Conservation (phyloP, 1,139 yeast genomes). For the Saccharomyces hybrid region DNA sequence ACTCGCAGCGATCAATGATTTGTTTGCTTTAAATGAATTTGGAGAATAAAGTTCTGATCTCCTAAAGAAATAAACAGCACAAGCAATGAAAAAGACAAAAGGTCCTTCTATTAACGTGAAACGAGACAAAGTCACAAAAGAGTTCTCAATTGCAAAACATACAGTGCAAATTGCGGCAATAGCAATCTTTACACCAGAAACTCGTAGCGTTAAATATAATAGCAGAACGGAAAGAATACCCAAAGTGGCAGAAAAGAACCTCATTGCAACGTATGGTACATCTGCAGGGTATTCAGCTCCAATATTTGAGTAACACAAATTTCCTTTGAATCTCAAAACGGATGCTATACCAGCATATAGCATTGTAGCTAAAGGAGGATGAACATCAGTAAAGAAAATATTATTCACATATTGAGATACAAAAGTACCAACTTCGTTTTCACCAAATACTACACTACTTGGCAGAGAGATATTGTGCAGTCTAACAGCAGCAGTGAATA, state of each 20-base stretch:
- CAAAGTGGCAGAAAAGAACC: conserved; percentile 72
- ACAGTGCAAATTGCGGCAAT: conserved; percentile 63
- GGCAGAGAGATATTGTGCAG: conserved; percentile 59
- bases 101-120: conserved; percentile 88
- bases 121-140: conserved; percentile 80
- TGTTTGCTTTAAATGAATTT: conserved; percentile 60
- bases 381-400: conserved; percentile 78
- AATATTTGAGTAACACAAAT: conserved; percentile 59
- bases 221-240: conserved; percentile 77
- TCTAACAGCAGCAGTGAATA: conserved; percentile 50
- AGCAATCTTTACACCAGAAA: conserved; percentile 77
- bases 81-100: conserved; percentile 80
- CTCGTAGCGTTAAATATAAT: conserved; percentile 71
- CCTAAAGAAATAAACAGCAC: conserved; percentile 70
- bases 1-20: conserved; percentile 64
- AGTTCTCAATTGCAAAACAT: conserved; percentile 71
- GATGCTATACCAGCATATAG: conserved; percentile 67
- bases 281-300: conserved; percentile 51
- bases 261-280: conserved; percentile 73
- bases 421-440: conserved; percentile 72
- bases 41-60: conserved; percentile 74
- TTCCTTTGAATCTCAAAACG: conserved; percentile 69
- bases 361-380: conserved; percentile 88
- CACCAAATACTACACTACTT: conserved; percentile 82
- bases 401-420: conserved; percentile 67